These are phyloP conservation scores for Stevia rebaudiana DNA, from an alignment of 140 eudicot species.

Conservation along the genomic window DNA sequence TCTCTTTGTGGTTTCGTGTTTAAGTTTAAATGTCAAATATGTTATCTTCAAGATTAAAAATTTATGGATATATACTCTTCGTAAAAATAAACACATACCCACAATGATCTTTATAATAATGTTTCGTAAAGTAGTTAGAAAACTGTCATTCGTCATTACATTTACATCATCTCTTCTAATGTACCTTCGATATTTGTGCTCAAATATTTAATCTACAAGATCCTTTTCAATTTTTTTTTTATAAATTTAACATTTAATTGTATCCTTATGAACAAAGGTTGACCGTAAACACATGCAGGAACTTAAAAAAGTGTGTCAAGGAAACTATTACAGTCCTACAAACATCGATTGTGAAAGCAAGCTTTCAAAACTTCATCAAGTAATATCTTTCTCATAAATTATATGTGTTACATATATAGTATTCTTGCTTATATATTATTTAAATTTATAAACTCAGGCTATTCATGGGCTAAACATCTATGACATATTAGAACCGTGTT, in stretches of 20 bases:
- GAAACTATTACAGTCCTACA: constrained; percentile 52
- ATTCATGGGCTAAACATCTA: constrained; percentile 56
- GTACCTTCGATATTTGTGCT: too few relatives aligned
- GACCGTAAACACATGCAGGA: constrained; percentile 42
- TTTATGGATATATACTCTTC: too few relatives aligned
- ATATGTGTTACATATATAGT: not conserved
- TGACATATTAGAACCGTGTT: constrained; percentile 85
- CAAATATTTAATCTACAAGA: too few relatives aligned
- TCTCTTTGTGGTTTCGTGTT: not conserved
- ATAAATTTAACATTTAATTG: too few relatives aligned
- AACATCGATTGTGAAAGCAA: constrained; percentile 43
- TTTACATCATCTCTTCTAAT: too few relatives aligned
- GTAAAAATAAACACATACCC: too few relatives aligned
- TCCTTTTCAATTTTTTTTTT: too few relatives aligned
- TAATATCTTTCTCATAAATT: constrained; percentile 17
- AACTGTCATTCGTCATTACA: too few relatives aligned
- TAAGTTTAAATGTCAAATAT: not conserved
- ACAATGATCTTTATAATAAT: not conserved
- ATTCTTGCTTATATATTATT: constrained; percentile 4
- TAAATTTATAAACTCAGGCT: constrained; percentile 33
- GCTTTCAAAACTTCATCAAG: constrained; percentile 57
- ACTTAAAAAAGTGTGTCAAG: constrained; percentile 48
- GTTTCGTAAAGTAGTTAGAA: too few relatives aligned
- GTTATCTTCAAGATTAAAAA: constrained; percentile 7
- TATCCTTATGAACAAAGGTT: constrained; percentile 10